Evolutionary conservation across 1,284 basidiomycete genomes (phyloP), one percentile per base, ranked within the genome.

Genomic region (Trichosporon sp.): DNA sequence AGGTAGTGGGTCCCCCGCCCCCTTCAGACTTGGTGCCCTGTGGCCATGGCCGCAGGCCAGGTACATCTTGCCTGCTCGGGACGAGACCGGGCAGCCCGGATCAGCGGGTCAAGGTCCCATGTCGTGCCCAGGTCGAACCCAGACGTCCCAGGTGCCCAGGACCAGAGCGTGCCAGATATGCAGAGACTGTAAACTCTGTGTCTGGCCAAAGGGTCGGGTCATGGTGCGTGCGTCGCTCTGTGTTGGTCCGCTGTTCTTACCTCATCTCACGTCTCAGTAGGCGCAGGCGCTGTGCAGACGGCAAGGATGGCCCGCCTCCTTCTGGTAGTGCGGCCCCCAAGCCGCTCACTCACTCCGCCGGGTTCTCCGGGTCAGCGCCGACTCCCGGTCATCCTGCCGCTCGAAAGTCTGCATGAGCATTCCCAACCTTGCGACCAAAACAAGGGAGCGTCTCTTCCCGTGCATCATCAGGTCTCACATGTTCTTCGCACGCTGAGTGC

Each of bases 351-450:
- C 8, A 7, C 14, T 16, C 19, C 51, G 51, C 21, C 51, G 51
- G 51, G 51, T 54, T 54, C 5, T 2, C 51, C 51, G 51, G 51
- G 51, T 54, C 19, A 6, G 7, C 51, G 6, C 21, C 10, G 12
- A 40, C 38, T 40, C 10, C 35, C 48, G 48, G 48, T 5, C 19
- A 16, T n/a, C 16, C n/a, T 51, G 48, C 48, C 48, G 48, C 48
- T 51, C 51, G 10, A 10, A 26, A 54, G 21, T 54, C n/a, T 54
- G 19, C 19, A 54, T 26, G 51, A 54, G 19, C 19, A 21, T 19
- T n/a, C 51, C 26, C 51, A 54, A 54, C 51, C 51, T 54, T 54
- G 51, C 51, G 11, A 54, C 51, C 51, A 54, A 54, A 54, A 54
- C 51, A 54, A 54, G 51, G 51, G 51, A 54, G 51, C 51, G 11